A percentile compares a stretch with the other conserved stretches of the same genome.
These are phyloP conservation scores for Trichoderma harzianum DNA, from an alignment of 2,329 filamentous ascomycete species.

Conservation along the genomic window DNA sequence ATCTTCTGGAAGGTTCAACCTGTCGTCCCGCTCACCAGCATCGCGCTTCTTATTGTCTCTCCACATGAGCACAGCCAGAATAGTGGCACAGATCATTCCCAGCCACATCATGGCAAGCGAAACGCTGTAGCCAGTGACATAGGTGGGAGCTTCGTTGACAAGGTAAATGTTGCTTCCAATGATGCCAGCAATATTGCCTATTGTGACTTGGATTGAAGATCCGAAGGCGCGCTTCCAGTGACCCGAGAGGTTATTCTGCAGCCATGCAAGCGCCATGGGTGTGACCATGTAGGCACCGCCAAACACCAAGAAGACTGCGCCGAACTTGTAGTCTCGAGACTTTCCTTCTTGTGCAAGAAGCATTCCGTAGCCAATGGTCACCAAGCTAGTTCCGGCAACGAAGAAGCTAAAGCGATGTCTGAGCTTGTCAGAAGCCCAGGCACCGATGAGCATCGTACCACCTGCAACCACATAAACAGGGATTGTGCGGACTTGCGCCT, in stretches of 20 bases:
- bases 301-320: slow-evolving; percentile 43
- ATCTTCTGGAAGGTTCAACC: slow-evolving; percentile 29
- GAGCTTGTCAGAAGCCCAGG: slow-evolving; percentile 47
- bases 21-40: slow-evolving; percentile 30
- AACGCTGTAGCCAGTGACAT: slow-evolving; percentile 48
- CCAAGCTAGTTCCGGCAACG: slow-evolving; percentile 37
- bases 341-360: slow-evolving; percentile 37
- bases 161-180: slow-evolving; percentile 48
- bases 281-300: slow-evolving; percentile 50
- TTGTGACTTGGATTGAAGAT: slow-evolving; percentile 46
- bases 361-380: slow-evolving; percentile 51
- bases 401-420: slow-evolving; percentile 51
- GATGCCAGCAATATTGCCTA: slow-evolving; percentile 40
- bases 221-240: slow-evolving; percentile 53
- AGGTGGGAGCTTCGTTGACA: slow-evolving; percentile 44
- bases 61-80: slow-evolving; percentile 30
- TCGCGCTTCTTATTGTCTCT: slow-evolving; percentile 36
- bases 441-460: slow-evolving; percentile 29
- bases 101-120: slow-evolving; percentile 47
- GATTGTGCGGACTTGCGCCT: slow-evolving; percentile 36
- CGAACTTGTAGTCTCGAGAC: slow-evolving; percentile 42
- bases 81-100: slow-evolving; percentile 33
- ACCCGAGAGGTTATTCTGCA: slow-evolving; percentile 56
- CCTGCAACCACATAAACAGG: slow-evolving; percentile 37
- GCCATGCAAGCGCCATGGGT: slow-evolving; percentile 55